Evolutionary conservation across 441 rosid genomes (phyloP).

Genomic region (Jatropha multifida): DNA sequence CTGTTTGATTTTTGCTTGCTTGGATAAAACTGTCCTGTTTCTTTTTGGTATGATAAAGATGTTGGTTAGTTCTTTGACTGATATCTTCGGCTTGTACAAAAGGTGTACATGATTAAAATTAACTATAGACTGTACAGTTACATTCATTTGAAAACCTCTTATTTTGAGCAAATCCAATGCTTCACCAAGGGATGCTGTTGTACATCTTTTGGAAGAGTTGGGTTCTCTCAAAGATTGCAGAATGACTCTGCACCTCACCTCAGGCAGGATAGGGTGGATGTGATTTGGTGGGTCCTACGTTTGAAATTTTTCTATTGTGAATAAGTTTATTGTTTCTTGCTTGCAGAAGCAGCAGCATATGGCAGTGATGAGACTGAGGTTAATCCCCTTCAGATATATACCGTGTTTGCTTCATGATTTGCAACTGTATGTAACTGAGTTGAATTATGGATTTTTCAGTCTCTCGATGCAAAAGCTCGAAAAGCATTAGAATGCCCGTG

Average conservation of each 20-base stretch:
- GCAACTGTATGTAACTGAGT: constrained; percentile 9
- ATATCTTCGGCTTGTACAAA: neutral
- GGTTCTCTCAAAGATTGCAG: neutral
- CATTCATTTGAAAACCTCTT: constrained; percentile 3
- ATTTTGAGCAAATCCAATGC: neutral
- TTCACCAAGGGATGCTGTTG: neutral
- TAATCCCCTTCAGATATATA: constrained; percentile 9
- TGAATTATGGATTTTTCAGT: constrained; percentile 44
- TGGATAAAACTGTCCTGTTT: neutral
- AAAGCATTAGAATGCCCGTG: constrained; percentile 93
- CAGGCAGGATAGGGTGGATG: neutral
- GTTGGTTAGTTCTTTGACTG: neutral
- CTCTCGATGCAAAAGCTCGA: constrained; percentile 68
- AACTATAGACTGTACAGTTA: neutral
- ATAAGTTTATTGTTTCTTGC: constrained; percentile 13
- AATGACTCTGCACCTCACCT: neutral
- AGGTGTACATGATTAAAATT: neutral
- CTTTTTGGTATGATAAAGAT: neutral
- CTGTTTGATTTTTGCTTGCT: neutral
- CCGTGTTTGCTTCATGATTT: constrained; percentile 13
- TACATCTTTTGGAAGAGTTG: neutral
- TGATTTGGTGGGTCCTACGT: neutral
- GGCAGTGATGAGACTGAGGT: constrained; percentile 69
- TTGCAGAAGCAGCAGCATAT: constrained; percentile 84
- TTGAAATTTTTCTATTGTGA: constrained; percentile 9